Percentiles rank a stretch among this genome's conserved stretches.
phyloP scores from a whole-genome alignment of 768 basidiomycete species.

The Leccinellum luteum region DNA sequence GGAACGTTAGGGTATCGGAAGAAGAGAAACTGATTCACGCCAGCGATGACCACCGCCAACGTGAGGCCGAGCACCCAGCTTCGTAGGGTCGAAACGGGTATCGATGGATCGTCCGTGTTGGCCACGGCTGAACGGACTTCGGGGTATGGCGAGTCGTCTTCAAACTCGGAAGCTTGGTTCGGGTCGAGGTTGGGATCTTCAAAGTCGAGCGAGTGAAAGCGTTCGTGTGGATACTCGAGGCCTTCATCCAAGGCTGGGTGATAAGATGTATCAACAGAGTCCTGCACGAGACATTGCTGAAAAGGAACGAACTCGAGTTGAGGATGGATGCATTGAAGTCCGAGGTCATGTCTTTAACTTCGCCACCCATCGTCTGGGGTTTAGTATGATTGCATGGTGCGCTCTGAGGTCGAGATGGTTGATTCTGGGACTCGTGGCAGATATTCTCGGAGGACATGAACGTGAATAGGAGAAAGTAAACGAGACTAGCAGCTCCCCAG shows the following conservation, averaged over 20 bases:
- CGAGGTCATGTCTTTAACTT: neutral
- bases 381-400: neutral
- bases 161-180: constrained; percentile 17
- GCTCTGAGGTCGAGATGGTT: neutral
- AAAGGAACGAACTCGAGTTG: neutral
- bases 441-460: neutral
- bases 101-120: constrained; percentile 65
- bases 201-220: constrained; percentile 3
- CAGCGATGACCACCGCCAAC: constrained; percentile 64
- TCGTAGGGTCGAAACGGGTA: constrained; percentile 61
- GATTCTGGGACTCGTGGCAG: neutral
- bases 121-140: constrained; percentile 69
- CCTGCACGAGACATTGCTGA: neutral
- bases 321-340: neutral
- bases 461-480: neutral
- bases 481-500: neutral
- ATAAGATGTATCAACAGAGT: too few relatives aligned
- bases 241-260: neutral
- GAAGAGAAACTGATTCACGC: constrained; percentile 74
- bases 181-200: constrained; percentile 29
- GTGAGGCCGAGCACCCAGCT: constrained; percentile 71
- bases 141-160: constrained; percentile 72
- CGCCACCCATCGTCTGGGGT: neutral
- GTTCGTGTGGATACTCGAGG: neutral
- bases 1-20: constrained; percentile 70